Evolutionary conservation across 345 rosid species (phyloP).

Genomic region (Erysimum cheiranthoides): DNA sequence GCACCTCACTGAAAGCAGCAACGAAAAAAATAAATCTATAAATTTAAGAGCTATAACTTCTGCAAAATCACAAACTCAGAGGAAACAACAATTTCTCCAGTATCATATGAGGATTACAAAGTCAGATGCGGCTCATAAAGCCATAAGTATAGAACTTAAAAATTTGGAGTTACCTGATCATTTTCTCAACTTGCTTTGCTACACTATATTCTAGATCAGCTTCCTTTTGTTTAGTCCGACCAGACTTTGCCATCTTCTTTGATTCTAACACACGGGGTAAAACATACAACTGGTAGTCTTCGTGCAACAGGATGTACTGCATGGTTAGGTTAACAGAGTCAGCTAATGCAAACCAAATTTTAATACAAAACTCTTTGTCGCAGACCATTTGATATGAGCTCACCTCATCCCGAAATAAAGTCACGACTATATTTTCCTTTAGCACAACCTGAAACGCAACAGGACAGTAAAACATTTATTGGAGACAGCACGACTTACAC

Average conservation of each 20-base stretch:
- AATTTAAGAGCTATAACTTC: slow-evolving; percentile 23
- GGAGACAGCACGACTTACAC: slow-evolving; percentile 13
- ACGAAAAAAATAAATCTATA: slow-evolving; percentile 35
- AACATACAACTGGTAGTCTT: slow-evolving; percentile 93
- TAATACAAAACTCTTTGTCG: slow-evolving; percentile 21
- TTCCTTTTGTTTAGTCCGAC: slow-evolving; percentile 93
- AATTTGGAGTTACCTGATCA: slow-evolving; percentile 70
- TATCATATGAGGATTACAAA: slow-evolving; percentile 23
- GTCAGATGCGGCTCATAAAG: slow-evolving; percentile 25
- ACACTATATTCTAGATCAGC: slow-evolving; percentile 96
- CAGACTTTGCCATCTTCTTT: slow-evolving; percentile 98
- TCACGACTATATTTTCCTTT: slow-evolving; percentile 87
- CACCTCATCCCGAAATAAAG: slow-evolving; percentile 96
- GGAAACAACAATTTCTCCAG: slow-evolving; percentile 21
- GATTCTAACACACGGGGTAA: slow-evolving; percentile 96
- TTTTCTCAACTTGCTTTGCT: slow-evolving; percentile 98
- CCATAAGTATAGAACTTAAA: not conserved
- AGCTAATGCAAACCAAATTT: slow-evolving; percentile 36
- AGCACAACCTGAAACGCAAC: slow-evolving; percentile 76
- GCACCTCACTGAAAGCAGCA: slow-evolving; percentile 80
- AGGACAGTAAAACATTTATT: slow-evolving; percentile 11
- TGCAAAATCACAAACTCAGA: slow-evolving; percentile 3
- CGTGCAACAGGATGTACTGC: slow-evolving; percentile 89
- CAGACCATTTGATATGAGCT: slow-evolving; percentile 39
- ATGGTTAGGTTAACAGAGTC: slow-evolving; percentile 46